A percentile compares a stretch with the other conserved stretches of the same genome.
These are phyloP conservation scores for Hebeloma cylindrosporum DNA, from an alignment of 768 basidiomycete species.

Conservation along the genomic window DNA sequence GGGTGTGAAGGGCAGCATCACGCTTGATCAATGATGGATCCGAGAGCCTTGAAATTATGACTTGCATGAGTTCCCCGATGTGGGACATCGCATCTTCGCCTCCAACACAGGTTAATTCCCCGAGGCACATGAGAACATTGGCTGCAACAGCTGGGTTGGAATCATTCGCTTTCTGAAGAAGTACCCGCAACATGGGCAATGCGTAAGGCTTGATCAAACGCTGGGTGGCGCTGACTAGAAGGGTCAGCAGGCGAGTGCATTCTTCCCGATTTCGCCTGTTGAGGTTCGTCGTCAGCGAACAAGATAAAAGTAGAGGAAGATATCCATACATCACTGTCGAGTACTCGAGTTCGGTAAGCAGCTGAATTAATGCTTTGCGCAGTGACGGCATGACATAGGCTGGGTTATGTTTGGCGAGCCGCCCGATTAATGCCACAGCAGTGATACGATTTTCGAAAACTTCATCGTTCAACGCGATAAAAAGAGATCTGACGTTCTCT, in stretches of 20 bases:
- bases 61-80: slow-evolving; percentile 84
- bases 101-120: slow-evolving; percentile 89
- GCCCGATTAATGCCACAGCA: slow-evolving; percentile 87
- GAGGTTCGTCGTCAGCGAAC: slow-evolving; percentile 7
- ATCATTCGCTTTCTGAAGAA: slow-evolving; percentile 88
- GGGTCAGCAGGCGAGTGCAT: slow-evolving; percentile 84
- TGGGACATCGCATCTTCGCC: slow-evolving; percentile 87
- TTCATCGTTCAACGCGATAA: slow-evolving; percentile 97
- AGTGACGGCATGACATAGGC: slow-evolving; percentile 99
- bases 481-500: slow-evolving; percentile 95
- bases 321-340: slow-evolving; percentile 69
- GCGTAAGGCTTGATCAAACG: slow-evolving; percentile 95
- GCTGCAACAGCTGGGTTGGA: slow-evolving; percentile 85
- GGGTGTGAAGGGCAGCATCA: slow-evolving; percentile 89
- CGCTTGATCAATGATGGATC: slow-evolving; percentile 88
- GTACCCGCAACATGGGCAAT: slow-evolving; percentile 88
- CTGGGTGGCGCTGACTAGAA: slow-evolving; percentile 89
- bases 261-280: slow-evolving; percentile 84
- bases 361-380: slow-evolving; percentile 91
- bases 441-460: slow-evolving; percentile 90
- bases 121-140: slow-evolving; percentile 90
- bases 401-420: slow-evolving; percentile 92
- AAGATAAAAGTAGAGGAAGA: background rate
- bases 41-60: slow-evolving; percentile 86
- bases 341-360: slow-evolving; percentile 95